Conservation (phyloP, 768 basidiomycete species). For the Lentinula sp. region DNA sequence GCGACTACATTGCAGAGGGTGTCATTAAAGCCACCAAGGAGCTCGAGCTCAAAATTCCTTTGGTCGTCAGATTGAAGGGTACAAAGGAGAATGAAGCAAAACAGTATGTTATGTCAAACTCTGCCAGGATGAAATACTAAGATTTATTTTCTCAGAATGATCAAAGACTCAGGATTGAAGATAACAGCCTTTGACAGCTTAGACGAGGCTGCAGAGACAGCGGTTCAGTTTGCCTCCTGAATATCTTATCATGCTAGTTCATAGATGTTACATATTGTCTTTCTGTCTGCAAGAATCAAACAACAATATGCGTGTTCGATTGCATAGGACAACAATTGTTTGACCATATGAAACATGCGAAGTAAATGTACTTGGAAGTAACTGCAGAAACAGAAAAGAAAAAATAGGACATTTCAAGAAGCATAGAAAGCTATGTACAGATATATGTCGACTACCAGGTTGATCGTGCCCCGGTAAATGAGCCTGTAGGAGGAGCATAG, state of each 20-base stretch:
- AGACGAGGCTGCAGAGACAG: constrained; percentile 84
- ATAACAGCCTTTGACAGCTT: constrained; percentile 91
- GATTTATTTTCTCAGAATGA: constrained; percentile 61
- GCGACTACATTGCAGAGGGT: constrained; percentile 96
- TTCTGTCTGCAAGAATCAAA: background rate
- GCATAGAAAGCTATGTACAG: background rate
- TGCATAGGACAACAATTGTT: background rate
- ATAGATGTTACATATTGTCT: background rate
- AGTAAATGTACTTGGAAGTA: constrained; percentile 19
- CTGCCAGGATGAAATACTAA: constrained; percentile 7
- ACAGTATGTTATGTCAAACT: constrained; percentile 48
- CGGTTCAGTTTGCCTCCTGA: constrained; percentile 64
- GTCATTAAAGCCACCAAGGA: constrained; percentile 98
- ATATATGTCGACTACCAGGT: background rate
- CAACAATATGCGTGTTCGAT: background rate
- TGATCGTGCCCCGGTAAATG: background rate
- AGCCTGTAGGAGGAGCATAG: background rate
- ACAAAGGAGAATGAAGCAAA: constrained; percentile 97
- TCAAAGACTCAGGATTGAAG: constrained; percentile 85
- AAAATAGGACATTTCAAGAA: background rate
- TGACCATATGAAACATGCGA: constrained; percentile 1
- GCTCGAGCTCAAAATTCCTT: constrained; percentile 74
- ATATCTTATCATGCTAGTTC: constrained; percentile 6
- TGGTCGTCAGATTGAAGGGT: constrained; percentile 93
- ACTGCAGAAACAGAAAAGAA: constrained; percentile 11